Evolutionary conservation across 2,329 filamentous ascomycete species (phyloP).

Genomic region (Apiospora sp.): DNA sequence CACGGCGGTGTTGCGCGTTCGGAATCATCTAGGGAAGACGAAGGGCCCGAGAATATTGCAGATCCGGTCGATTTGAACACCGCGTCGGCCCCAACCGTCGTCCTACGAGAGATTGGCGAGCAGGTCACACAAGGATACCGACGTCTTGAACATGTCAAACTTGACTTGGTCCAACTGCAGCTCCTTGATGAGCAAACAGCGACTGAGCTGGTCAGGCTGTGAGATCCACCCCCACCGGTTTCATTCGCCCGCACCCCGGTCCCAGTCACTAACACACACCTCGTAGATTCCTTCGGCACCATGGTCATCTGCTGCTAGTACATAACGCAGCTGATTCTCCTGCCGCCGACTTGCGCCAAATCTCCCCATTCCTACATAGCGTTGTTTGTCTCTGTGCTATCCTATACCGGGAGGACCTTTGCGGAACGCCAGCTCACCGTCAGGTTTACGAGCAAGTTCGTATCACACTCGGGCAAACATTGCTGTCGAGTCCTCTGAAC

Average conservation of each 20-base stretch:
- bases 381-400: slow-evolving; percentile 51
- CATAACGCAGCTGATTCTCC: slow-evolving; percentile 37
- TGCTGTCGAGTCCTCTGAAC: slow-evolving; percentile 49
- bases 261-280: neutral
- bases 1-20: slow-evolving; percentile 26
- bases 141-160: slow-evolving; percentile 38
- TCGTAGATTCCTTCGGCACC: slow-evolving; percentile 39
- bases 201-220: slow-evolving; percentile 42
- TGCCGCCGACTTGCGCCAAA: slow-evolving; percentile 45
- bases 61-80: slow-evolving; percentile 42
- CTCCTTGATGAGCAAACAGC: slow-evolving; percentile 42
- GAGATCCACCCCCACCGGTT: slow-evolving; percentile 27
- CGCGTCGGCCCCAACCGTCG: slow-evolving; percentile 42
- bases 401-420: slow-evolving; percentile 43
- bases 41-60: slow-evolving; percentile 38
- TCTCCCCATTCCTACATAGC: slow-evolving; percentile 49
- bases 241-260: neutral
- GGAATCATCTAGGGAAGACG: slow-evolving; percentile 30
- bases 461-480: slow-evolving; percentile 47
- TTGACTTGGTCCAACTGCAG: slow-evolving; percentile 42
- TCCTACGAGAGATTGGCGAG: slow-evolving; percentile 42
- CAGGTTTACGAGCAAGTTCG: slow-evolving; percentile 50
- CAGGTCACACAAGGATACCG: slow-evolving; percentile 40
- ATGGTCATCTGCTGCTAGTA: slow-evolving; percentile 40
- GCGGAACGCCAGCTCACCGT: slow-evolving; percentile 42